Evolutionary conservation across 345 rosid genomes (phyloP), one percentile per base, ranked within the genome.

Genomic region (Stellera chamaejasme): DNA sequence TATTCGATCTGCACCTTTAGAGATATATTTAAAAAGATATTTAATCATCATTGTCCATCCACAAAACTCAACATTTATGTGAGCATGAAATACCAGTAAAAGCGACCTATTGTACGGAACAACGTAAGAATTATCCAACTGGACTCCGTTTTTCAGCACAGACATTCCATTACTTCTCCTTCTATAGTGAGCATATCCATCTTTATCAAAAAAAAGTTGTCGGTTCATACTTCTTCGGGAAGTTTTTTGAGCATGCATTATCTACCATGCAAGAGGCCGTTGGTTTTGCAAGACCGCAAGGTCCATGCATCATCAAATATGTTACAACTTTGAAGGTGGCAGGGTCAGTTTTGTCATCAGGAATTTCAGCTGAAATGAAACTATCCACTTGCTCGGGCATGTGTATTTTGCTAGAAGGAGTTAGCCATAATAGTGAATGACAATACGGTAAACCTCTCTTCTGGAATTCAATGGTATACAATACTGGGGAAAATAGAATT

Each of bases 251-350:
- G 6, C 45, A 65, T 0, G 5, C 1, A 0, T 36, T 36, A 10
- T 64, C 8, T 3, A 3, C 0, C 62, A 64, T 56, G 36, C 62
- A 64, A 8, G 62, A 13, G 1, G 52, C 19, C 0, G 16, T 13
- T 3, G 0, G 0, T 4, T 48, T 48, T 3, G 0, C 19, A 26
- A 4, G 26, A 0, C 62, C 52, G 50, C 68, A 56, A 7, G 58
- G 68, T 0, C 62, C 52, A 50, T 56, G 57, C 3, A 64, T 42
- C 56, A 27, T 41, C 4, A 48, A 26, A 2, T 42, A 13, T 2
- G 27, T 6, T 4, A 50, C 56, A 10, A 4, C 23, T 1, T n/a
- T 10, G 27, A 48, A 49, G 0, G n/a, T 42, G 1, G n/a, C 10
- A 1, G 43, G 50, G 48, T 56, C 48, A 2, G 0, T 11, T 9